phyloP scores from a whole-genome alignment of 208 protist species.

The Blechomonas ayalai region DNA sequence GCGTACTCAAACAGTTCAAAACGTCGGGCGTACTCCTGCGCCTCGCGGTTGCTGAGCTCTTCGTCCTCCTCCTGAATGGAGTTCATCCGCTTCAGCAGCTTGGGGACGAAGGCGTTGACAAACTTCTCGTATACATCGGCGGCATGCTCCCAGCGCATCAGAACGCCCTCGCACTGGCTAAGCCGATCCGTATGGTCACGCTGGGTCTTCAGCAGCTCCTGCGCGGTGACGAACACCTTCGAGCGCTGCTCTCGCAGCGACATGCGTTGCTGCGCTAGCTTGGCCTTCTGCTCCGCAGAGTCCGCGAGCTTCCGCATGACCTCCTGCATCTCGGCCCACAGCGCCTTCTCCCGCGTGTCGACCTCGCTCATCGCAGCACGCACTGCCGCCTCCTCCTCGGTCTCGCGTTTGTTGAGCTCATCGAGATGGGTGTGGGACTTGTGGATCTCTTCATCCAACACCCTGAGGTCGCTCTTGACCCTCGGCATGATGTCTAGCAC shows the following conservation, averaged over 20 bases:
- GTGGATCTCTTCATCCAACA: slow-evolving; percentile 14
- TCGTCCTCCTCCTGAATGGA: slow-evolving; percentile 75
- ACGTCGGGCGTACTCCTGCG: slow-evolving; percentile 61
- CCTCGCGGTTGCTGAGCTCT: slow-evolving; percentile 56
- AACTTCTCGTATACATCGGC: slow-evolving; percentile 66
- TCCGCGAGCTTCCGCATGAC: slow-evolving; percentile 28
- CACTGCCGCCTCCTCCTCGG: slow-evolving; percentile 18
- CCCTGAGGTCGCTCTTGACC: slow-evolving; percentile 41
- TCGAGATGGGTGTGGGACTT: slow-evolving; percentile 19
- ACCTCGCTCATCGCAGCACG: slow-evolving; percentile 17
- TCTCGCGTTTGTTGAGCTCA: slow-evolving; percentile 24
- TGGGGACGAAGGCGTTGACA: slow-evolving; percentile 86
- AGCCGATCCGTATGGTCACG: slow-evolving; percentile 28
- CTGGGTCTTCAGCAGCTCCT: slow-evolving; percentile 45
- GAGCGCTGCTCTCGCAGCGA: slow-evolving; percentile 47
- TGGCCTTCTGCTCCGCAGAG: slow-evolving; percentile 31
- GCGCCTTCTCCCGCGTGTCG: slow-evolving; percentile 30
- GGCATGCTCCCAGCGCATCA: slow-evolving; percentile 28
- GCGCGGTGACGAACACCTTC: slow-evolving; percentile 19
- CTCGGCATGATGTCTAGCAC: slow-evolving; percentile 26
- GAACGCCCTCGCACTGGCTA: slow-evolving; percentile 41
- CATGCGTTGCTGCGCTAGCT: slow-evolving; percentile 44
- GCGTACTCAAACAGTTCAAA: slow-evolving; percentile 75
- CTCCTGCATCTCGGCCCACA: slow-evolving; percentile 35
- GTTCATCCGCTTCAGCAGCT: slow-evolving; percentile 82